Percentiles rank a stretch among this genome's conserved stretches.
phyloP scores from a whole-genome alignment of 257 asterid genomes.

The Solanum corneliomulleri region DNA sequence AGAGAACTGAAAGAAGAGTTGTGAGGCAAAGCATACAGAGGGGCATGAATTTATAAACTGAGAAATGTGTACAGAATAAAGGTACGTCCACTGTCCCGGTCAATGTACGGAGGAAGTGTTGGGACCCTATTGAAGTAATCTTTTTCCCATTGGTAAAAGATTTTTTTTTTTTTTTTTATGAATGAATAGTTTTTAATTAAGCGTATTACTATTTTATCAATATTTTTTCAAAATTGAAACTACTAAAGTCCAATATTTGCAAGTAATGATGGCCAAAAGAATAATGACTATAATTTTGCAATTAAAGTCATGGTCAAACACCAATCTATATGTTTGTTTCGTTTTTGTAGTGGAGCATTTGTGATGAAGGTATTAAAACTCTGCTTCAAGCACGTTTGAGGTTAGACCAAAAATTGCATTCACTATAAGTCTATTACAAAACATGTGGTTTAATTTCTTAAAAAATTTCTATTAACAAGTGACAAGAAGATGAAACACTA shows the following conservation, averaged over 20 bases:
- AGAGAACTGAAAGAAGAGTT: not conserved
- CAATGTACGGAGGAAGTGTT: conserved; percentile 41
- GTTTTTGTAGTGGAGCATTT: not conserved
- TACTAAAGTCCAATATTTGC: not conserved
- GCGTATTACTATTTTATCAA: not conserved
- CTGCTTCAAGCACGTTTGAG: not conserved
- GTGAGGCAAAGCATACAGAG: not conserved
- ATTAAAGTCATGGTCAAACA: not conserved
- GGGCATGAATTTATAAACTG: conserved; percentile 31
- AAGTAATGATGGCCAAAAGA: not conserved
- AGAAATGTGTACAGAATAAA: conserved; percentile 16
- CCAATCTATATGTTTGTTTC: not conserved
- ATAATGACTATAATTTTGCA: not conserved
- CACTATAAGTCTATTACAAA: not conserved
- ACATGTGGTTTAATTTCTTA: not conserved
- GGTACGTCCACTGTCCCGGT: conserved; percentile 32
- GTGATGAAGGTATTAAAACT: not conserved
- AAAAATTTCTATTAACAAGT: not conserved
- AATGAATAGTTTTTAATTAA: not conserved
- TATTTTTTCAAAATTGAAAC: not conserved
- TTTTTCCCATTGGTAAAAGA: not conserved
- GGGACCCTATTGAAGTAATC: not conserved
- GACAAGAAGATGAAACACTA: not conserved
- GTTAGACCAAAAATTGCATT: not conserved
- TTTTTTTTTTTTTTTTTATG: not conserved